Evolutionary conservation across 179 eudicot species (phyloP), one percentile per base, ranked within the genome.

Genomic region (Beta lomatogona): DNA sequence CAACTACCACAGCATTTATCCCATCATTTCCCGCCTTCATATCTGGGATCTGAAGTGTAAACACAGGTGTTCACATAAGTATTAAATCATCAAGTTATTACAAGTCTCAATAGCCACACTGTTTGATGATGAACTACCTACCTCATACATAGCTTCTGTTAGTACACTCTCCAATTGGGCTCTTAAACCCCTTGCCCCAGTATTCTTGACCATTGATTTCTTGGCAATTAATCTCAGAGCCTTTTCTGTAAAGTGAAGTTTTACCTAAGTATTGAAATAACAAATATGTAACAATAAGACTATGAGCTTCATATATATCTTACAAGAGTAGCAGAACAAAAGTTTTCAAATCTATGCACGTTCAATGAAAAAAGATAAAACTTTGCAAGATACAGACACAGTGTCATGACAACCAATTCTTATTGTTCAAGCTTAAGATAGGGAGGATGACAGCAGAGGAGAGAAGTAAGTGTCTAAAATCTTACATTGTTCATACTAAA

Each of bases 61-160:
- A 45, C 54, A 59, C n/a, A 76, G 25, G 31, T 19, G 25, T 41
- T 14, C 65, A 4, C 46, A 4, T 41, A 41, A 67, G 46, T 28
- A 67, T 31, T 4, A 61, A 71, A 61, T 45, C 11, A 6, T 25
- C 28, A 63, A 48, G 64, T 31, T 60, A 64, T 19, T 70, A 72
- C 52, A 77, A 21, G 58, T 77, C 45, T 19, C 8, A 53, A 45
- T 22, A 78, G 31, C 77, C 36, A 78, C 44, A 12, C 31, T 41
- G 18, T 73, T 6, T 48, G 21, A 64, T 15, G 6, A 66, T 41
- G 63, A 79, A 68, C 69, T 54, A 79, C 72, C 61, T 90, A 95
- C 99, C 99, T 95, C 99, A 77, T 90, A 95, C 99, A 95, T 95
- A 68, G 99, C 87, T 72, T 95, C 97, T 74, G 88, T 92, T 76